phyloP scores from a whole-genome alignment of 2,329 filamentous ascomycete species.

The Ceratocystis destructans region DNA sequence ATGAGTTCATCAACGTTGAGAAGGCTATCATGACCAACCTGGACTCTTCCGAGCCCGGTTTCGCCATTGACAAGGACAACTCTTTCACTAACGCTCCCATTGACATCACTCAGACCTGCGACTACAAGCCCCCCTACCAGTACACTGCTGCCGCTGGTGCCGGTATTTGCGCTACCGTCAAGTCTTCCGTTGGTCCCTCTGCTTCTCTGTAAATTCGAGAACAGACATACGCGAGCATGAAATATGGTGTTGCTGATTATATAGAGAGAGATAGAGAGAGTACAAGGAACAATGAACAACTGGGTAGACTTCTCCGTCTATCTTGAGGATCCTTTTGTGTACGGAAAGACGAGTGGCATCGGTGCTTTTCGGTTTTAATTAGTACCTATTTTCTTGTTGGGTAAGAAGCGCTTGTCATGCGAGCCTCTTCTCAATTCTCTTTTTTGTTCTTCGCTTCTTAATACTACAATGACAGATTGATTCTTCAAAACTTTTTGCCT shows the following conservation, averaged over 20 bases:
- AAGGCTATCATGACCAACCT: constrained; percentile 30
- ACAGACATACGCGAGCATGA: background rate
- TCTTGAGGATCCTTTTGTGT: background rate
- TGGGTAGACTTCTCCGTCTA: background rate
- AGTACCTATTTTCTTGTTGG: background rate
- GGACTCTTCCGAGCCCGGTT: constrained; percentile 33
- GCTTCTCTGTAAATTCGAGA: constrained; percentile 15
- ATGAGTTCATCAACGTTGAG: constrained; percentile 34
- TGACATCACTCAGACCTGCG: constrained; percentile 26
- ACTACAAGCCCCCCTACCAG: constrained; percentile 25
- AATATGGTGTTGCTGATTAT: background rate
- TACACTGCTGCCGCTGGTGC: constrained; percentile 23
- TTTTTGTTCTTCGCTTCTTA: background rate
- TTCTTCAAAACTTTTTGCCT: background rate
- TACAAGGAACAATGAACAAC: background rate
- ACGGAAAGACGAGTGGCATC: background rate
- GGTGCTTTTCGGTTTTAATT: background rate
- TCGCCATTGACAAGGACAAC: constrained; percentile 32
- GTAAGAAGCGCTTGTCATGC: background rate
- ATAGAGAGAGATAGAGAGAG: background rate
- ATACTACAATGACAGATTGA: background rate
- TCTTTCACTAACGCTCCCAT: constrained; percentile 30
- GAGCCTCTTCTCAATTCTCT: background rate
- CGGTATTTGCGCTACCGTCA: constrained; percentile 22
- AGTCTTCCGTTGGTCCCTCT: constrained; percentile 20